Conservation (phyloP, 2,329 filamentous ascomycete species). For the Arthrobotrys iridis region DNA sequence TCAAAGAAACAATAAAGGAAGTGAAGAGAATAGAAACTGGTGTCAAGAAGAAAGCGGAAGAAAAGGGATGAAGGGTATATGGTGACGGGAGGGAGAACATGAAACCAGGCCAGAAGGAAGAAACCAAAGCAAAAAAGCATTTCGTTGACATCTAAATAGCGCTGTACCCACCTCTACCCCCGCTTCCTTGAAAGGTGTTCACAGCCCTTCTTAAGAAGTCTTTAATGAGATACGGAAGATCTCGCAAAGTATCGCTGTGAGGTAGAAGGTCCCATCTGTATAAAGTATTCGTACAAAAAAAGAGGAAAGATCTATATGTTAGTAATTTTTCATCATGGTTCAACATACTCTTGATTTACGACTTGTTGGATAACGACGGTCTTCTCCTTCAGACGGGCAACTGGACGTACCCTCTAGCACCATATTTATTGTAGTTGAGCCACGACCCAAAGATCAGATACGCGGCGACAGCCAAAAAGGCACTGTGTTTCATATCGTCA, state of each 20-base stretch:
- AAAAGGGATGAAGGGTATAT: conserved; percentile 43
- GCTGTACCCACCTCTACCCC: conserved; percentile 88
- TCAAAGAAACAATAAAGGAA: conserved; percentile 32
- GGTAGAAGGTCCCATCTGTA: conserved; percentile 87
- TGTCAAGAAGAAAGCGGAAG: background rate
- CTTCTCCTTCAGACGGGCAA: conserved; percentile 49
- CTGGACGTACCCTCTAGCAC: conserved; percentile 71
- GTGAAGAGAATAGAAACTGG: conserved; percentile 5
- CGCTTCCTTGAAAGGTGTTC: conserved; percentile 79
- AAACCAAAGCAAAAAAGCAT: conserved; percentile 5
- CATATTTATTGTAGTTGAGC: conserved; percentile 98
- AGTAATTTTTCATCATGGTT: conserved; percentile 46
- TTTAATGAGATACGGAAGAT: conserved; percentile 89
- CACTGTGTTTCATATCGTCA: conserved; percentile 64
- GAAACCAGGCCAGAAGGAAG: conserved; percentile 2
- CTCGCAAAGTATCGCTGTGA: conserved; percentile 89
- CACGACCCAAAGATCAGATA: conserved; percentile 98
- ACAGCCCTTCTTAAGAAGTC: conserved; percentile 84
- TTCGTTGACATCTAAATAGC: conserved; percentile 72
- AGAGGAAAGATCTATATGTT: conserved; percentile 41
- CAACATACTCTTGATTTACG: conserved; percentile 47
- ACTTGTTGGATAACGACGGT: conserved; percentile 33
- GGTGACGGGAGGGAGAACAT: conserved; percentile 15
- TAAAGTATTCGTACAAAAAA: conserved; percentile 39
- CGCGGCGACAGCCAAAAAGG: conserved; percentile 83